phyloP scores from a whole-genome alignment of 2,329 filamentous ascomycete species.

The Talaromyces sp. region DNA sequence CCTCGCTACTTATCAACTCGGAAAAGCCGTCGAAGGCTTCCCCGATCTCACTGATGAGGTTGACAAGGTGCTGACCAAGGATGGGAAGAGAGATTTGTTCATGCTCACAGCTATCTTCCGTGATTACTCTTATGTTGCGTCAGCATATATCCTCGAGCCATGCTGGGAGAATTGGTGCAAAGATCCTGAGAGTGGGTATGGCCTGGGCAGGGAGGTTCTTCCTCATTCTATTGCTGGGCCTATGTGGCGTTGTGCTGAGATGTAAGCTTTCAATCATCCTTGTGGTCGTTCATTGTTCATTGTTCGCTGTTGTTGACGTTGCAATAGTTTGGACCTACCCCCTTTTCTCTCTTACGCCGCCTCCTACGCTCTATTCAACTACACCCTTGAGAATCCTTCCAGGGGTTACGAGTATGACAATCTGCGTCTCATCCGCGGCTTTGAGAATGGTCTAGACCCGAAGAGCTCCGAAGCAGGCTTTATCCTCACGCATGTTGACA shows the following conservation, averaged over 20 bases:
- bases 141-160: conserved; percentile 85
- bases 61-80: conserved; percentile 57
- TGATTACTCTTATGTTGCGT: conserved; percentile 88
- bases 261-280: conserved; percentile 59
- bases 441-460: conserved; percentile 83
- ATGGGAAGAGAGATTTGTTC: conserved; percentile 64
- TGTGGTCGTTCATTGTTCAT: background rate
- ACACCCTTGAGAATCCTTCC: conserved; percentile 55
- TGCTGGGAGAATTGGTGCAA: conserved; percentile 71
- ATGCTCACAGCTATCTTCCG: conserved; percentile 83
- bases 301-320: background rate
- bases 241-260: conserved; percentile 75
- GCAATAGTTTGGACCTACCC: conserved; percentile 65
- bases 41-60: conserved; percentile 72
- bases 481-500: conserved; percentile 92
- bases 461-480: conserved; percentile 89
- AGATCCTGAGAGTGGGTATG: conserved; percentile 65
- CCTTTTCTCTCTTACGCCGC: conserved; percentile 86
- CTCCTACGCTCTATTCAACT: conserved; percentile 63
- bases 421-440: conserved; percentile 82
- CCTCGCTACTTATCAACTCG: conserved; percentile 69
- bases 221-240: conserved; percentile 74
- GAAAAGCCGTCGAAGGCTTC: conserved; percentile 71
- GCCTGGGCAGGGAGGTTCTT: conserved; percentile 69
- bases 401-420: conserved; percentile 57